Conservation (phyloP, 495 filamentous ascomycete genomes). For the Aspergillus indologenus region DNA sequence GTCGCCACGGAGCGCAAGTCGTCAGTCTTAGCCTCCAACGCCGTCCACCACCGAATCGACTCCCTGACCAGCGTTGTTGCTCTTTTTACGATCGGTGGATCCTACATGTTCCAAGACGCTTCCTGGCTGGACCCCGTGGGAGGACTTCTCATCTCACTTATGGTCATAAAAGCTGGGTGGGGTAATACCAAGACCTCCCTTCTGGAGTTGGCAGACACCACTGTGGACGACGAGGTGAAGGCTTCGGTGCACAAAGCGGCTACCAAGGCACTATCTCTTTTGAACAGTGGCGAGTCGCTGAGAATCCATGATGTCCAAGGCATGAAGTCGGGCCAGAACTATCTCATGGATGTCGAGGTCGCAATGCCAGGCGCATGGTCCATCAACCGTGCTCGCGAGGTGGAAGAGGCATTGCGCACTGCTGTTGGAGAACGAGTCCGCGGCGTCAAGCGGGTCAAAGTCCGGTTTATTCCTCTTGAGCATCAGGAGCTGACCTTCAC, state of each 20-base stretch:
- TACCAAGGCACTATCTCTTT: constrained; percentile 51
- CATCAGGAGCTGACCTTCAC: constrained; percentile 49
- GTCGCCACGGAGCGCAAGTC: constrained; percentile 92
- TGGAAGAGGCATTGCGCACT: constrained; percentile 70
- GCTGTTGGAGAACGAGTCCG: constrained; percentile 69
- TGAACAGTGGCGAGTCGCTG: constrained; percentile 40
- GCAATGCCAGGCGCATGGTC: constrained; percentile 72
- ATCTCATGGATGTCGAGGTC: constrained; percentile 81
- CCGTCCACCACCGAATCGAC: constrained; percentile 93
- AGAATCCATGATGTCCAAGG: constrained; percentile 74
- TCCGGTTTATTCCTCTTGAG: constrained; percentile 75
- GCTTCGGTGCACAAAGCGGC: constrained; percentile 62
- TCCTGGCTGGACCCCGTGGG: constrained; percentile 95
- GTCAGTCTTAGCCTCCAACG: constrained; percentile 94
- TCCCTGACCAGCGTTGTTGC: constrained; percentile 93
- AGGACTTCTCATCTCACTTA: constrained; percentile 80
- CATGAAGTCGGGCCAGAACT: constrained; percentile 93
- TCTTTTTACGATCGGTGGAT: constrained; percentile 78
- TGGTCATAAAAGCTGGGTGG: constrained; percentile 90
- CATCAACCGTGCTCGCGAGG: constrained; percentile 58
- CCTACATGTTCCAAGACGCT: constrained; percentile 79
- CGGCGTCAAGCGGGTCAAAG: constrained; percentile 74
- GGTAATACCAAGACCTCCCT: constrained; percentile 79
- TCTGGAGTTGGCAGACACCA: constrained; percentile 84
- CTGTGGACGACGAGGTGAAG: constrained; percentile 80